phyloP scores from a whole-genome alignment of 768 basidiomycete species.

The Termitomyces heimii region DNA sequence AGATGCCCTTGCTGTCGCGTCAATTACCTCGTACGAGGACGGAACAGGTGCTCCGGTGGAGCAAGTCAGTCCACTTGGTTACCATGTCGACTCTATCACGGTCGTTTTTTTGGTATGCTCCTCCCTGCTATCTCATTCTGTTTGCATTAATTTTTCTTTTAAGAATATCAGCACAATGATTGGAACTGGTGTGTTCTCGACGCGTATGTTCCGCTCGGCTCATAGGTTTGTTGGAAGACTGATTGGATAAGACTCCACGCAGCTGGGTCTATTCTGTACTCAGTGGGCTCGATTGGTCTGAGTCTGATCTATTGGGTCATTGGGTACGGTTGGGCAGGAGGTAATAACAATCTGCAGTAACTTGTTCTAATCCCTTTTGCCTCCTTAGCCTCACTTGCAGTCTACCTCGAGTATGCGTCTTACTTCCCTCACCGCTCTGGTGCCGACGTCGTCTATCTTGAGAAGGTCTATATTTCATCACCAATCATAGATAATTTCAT shows the following conservation, averaged over 20 bases:
- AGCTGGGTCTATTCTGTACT: constrained; percentile 30
- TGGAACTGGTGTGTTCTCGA: constrained; percentile 31
- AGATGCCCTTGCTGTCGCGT: constrained; percentile 6
- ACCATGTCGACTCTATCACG: constrained; percentile 23
- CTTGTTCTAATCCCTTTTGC: background rate
- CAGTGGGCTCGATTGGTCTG: constrained; percentile 31
- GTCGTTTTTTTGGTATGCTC: constrained; percentile 10
- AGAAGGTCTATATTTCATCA: constrained; percentile 23
- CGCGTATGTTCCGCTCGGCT: constrained; percentile 14
- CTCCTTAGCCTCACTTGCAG: constrained; percentile 23
- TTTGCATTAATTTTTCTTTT: background rate
- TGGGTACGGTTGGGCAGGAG: constrained; percentile 28
- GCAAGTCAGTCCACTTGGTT: constrained; percentile 27
- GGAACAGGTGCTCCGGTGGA: constrained; percentile 25
- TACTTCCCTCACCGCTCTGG: constrained; percentile 46
- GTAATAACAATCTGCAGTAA: constrained; percentile 11
- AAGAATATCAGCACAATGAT: constrained; percentile 33
- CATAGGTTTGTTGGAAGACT: background rate
- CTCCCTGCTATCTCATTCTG: background rate
- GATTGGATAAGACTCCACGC: background rate
- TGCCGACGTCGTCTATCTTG: constrained; percentile 42
- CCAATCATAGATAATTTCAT: background rate
- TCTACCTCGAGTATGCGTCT: constrained; percentile 40
- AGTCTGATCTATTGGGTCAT: constrained; percentile 37
- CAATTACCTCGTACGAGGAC: constrained; percentile 22